phyloP scores from a whole-genome alignment of 305 asterid species.

The Solanum hybrid region DNA sequence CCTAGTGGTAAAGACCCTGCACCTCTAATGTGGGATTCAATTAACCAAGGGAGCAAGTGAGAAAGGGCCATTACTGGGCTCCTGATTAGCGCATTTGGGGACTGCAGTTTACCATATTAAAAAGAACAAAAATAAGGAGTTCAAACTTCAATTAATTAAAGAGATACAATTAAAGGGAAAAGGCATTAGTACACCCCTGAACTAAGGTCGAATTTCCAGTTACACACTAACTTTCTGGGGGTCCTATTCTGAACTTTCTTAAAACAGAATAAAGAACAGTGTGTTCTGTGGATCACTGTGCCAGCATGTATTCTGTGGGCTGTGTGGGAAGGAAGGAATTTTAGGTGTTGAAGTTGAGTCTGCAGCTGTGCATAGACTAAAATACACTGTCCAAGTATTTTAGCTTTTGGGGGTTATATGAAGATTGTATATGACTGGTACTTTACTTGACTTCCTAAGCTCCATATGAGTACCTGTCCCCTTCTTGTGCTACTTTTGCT shows the following conservation, averaged over 20 bases:
- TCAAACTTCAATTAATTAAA: not conserved
- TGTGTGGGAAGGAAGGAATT: not conserved
- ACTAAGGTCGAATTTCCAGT: not conserved
- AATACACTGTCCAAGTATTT: not conserved
- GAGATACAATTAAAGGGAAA: not conserved
- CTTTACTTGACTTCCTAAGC: not conserved
- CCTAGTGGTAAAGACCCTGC: not conserved
- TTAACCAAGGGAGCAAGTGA: not conserved
- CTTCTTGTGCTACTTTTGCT: not conserved
- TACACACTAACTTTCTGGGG: not conserved
- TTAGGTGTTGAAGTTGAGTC: not conserved
- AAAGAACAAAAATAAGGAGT: not conserved
- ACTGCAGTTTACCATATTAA: not conserved
- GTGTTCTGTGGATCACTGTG: not conserved
- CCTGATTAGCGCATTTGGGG: not conserved
- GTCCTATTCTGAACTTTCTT: not conserved
- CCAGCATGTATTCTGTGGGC: constrained; percentile 1
- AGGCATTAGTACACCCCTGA: not conserved
- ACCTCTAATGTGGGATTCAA: not conserved
- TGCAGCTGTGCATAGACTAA: not conserved
- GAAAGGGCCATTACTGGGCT: not conserved
- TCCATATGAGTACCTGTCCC: not conserved
- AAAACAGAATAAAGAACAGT: not conserved
- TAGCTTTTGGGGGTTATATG: not conserved
- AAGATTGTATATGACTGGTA: not conserved